Conservation (phyloP, 257 asterid genomes). For the Capsicum chinense region DNA sequence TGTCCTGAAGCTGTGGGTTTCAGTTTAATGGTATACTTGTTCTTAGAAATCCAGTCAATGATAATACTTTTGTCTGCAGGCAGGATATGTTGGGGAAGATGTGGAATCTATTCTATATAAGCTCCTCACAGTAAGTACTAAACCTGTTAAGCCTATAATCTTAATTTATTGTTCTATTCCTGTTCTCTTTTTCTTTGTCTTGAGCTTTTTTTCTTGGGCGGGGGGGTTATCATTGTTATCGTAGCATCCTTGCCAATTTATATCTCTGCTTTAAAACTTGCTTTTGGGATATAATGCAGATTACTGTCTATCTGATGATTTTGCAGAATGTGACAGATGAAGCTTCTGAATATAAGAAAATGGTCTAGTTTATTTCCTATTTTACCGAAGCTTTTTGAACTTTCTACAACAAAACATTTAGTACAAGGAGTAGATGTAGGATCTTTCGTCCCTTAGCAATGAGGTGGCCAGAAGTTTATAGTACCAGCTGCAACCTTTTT, state of each 20-base stretch:
- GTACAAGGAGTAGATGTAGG: neutral
- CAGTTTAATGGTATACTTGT: conserved; percentile 8
- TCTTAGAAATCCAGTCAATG: neutral
- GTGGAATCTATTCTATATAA: conserved; percentile 97
- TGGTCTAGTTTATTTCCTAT: conserved; percentile 9
- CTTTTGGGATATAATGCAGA: neutral
- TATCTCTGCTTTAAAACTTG: neutral
- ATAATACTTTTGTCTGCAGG: conserved; percentile 57
- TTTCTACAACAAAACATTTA: neutral
- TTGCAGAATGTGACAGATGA: neutral
- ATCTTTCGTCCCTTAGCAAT: neutral
- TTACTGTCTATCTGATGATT: neutral
- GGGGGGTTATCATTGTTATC: neutral
- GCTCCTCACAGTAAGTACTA: conserved; percentile 72
- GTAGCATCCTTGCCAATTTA: neutral
- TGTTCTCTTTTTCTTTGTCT: neutral
- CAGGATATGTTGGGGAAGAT: conserved; percentile 99
- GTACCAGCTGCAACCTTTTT: neutral
- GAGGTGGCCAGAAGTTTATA: conserved; percentile 5
- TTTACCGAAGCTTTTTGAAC: neutral
- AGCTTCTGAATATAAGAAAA: neutral
- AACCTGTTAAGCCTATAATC: conserved; percentile 10
- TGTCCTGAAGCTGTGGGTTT: conserved; percentile 1
- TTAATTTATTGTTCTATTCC: neutral
- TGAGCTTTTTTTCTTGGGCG: neutral